Evolutionary conservation across 257 asterid species (phyloP), one percentile per base, ranked within the genome.

Genomic region (Solanum stenotomum): DNA sequence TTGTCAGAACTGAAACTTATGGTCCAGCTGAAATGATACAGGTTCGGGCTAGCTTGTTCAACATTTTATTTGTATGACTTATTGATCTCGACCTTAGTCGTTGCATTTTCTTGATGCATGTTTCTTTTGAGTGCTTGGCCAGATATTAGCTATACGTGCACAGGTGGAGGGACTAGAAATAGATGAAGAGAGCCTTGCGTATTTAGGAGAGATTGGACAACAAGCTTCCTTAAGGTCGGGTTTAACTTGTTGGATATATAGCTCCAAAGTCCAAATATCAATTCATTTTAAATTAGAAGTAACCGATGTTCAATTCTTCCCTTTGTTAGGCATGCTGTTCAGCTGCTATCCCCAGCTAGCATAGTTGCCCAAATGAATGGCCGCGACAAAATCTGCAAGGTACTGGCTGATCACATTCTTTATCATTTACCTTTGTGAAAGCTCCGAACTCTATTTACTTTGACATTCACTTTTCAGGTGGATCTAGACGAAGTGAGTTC

Each of bases 21-120:
- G 98, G 99, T 65, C 98, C 99, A 6, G 96, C 98, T 42, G 99
- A 97, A 91, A 96, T 94, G 99, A 96, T 97, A 90, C 98, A 97
- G 99, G 99, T 96, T 84, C 20, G 29, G 52, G 38, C 78, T 49
- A 27, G 70, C 27, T 83, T 9, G 16, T 67, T 14, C 88, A 2
- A 42, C 85, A 25, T 31, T 56, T 27, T 63, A 23, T 27, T 61
- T 29, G 34, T 75, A 83, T 18, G 75, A 29, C 34, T 56, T 76
- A 74, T 15, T 87, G 79, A 20, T 27, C 52, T 85, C n/a, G 4
- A 87, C 72, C 14, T 84, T 10, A 29, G 13, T 38, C 38, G 40
- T 79, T 23, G 27, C 46, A 79, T 15, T n/a, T 74, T 86, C 71
- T 20, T 29, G 85, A 35, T 42, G 31, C 46, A 77, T 76, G n/a